Percentiles rank a stretch among this genome's conserved stretches.
Conservation (phyloP, 805 yeast genomes). For the Lachancea sp. region DNA sequence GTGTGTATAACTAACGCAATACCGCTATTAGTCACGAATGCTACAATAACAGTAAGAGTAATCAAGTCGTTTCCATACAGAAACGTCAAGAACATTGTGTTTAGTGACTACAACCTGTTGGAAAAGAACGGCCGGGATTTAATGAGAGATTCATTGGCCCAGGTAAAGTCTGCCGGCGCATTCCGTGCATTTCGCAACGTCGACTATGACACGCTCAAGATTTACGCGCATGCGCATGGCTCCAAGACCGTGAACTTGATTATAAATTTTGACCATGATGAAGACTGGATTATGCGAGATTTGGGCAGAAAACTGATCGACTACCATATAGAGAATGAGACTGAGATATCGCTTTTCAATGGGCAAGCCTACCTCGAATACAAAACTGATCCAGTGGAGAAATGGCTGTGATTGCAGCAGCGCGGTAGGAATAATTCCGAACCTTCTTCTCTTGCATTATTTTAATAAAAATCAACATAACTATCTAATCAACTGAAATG, state of each 20-base stretch:
- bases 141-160: conserved; percentile 43
- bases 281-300: conserved; percentile 51
- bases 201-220: conserved; percentile 65
- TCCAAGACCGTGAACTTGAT: conserved; percentile 89
- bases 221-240: conserved; percentile 93
- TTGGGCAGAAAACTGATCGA: conserved; percentile 38
- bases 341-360: conserved; percentile 83
- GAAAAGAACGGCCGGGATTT: conserved; percentile 60
- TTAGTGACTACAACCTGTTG: conserved; percentile 64
- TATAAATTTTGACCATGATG: conserved; percentile 80
- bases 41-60: conserved; percentile 77
- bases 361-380: conserved; percentile 56
- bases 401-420: conserved; percentile 45
- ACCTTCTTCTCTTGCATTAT: neutral
- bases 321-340: conserved; percentile 73
- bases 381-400: conserved; percentile 81
- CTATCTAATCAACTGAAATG: no score
- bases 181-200: conserved; percentile 80
- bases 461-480: neutral
- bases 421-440: neutral
- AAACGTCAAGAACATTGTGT: conserved; percentile 71
- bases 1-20: neutral
- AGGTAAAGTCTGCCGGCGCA: conserved; percentile 52
- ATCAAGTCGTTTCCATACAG: conserved; percentile 89
- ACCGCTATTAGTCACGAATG: conserved; percentile 35